A percentile compares a stretch with the other conserved stretches of the same genome.
Evolutionary conservation across 2,329 filamentous ascomycete genomes (phyloP).

Genomic region (Nemania abortiva): DNA sequence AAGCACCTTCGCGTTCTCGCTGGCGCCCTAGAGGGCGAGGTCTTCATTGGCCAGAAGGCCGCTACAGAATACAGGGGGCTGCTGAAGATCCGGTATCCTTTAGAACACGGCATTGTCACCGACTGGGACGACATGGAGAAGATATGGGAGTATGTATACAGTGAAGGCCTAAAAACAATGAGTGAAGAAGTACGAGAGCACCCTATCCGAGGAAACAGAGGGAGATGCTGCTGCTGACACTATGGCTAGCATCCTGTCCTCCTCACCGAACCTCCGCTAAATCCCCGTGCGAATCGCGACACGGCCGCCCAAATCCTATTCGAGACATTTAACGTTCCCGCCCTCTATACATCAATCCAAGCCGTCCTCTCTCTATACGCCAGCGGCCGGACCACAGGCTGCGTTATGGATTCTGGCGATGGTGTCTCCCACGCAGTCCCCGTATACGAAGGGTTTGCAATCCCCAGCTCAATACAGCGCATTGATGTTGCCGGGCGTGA

Average conservation of each 20-base stretch:
- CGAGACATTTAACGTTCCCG: constrained; percentile 98
- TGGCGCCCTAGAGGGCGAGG: constrained; percentile 95
- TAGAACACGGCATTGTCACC: constrained; percentile 98
- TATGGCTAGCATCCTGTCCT: constrained; percentile 84
- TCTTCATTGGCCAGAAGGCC: constrained; percentile 92
- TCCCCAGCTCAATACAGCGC: constrained; percentile 92
- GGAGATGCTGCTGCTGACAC: constrained; percentile 26
- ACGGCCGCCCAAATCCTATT: constrained; percentile 97
- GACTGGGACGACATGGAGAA: constrained; percentile 99
- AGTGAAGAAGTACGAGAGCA: constrained; percentile 82
- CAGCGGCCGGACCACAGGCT: constrained; percentile 93
- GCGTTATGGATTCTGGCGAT: constrained; percentile 94
- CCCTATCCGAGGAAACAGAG: not conserved
- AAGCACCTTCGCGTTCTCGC: constrained; percentile 96
- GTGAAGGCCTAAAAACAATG: constrained; percentile 93
- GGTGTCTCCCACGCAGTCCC: constrained; percentile 97
- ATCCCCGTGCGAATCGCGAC: constrained; percentile 94
- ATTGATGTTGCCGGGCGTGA: constrained; percentile 97
- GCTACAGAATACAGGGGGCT: constrained; percentile 91
- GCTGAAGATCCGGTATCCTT: constrained; percentile 93
- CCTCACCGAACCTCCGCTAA: constrained; percentile 94
- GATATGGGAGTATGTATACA: constrained; percentile 99
- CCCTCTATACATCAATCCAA: constrained; percentile 96
- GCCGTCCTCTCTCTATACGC: constrained; percentile 96
- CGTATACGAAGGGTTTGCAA: constrained; percentile 97